phyloP scores from a whole-genome alignment of 345 rosid genomes.

The Anastatica hierochuntica region DNA sequence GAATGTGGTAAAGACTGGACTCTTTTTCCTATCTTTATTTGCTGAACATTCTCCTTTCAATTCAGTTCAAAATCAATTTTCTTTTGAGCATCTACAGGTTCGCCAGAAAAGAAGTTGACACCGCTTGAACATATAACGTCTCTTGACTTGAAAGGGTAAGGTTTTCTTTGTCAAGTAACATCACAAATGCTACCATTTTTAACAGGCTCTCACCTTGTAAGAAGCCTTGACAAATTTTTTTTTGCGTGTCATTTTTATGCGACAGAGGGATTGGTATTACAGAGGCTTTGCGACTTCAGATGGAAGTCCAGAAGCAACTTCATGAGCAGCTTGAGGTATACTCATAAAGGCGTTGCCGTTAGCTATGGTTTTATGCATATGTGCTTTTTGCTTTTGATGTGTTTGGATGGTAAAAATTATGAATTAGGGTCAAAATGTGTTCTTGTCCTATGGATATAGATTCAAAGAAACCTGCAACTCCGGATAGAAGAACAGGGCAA shows the following conservation, averaged over 20 bases:
- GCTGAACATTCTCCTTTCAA: too few relatives aligned
- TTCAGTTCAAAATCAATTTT: background rate
- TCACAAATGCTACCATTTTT: background rate
- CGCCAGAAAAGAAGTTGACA: constrained; percentile 57
- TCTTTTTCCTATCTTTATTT: background rate
- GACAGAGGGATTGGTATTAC: constrained; percentile 76
- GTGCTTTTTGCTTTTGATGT: background rate
- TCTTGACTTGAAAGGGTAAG: constrained; percentile 82
- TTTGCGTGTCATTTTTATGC: background rate
- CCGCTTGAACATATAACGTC: constrained; percentile 74
- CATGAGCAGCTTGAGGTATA: constrained; percentile 96
- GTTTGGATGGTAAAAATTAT: background rate
- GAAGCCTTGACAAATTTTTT: background rate
- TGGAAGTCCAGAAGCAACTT: constrained; percentile 95
- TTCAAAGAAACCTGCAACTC: constrained; percentile 84
- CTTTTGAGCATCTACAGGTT: constrained; percentile 38
- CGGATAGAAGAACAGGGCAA: constrained; percentile 95
- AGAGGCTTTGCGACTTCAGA: constrained; percentile 84
- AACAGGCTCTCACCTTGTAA: background rate
- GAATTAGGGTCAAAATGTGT: background rate
- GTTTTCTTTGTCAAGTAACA: background rate
- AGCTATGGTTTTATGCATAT: background rate
- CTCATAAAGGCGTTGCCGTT: background rate
- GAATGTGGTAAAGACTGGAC: constrained; percentile 27
- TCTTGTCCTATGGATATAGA: constrained; percentile 32